Conservation (phyloP, 441 rosid genomes). For the Cnidoscolus chayamansa region DNA sequence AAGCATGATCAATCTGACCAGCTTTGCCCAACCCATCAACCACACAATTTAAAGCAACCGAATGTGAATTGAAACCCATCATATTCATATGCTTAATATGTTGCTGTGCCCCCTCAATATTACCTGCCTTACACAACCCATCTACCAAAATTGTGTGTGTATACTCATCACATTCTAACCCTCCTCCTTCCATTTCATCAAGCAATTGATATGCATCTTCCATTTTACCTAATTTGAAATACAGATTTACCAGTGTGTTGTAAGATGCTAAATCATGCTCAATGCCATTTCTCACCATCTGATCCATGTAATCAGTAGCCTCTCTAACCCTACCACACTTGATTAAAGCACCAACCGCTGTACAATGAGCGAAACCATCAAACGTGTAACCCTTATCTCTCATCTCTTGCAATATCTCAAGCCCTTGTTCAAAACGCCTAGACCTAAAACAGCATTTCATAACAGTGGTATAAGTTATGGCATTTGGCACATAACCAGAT, state of each 20-base stretch:
- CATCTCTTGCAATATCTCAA: constrained; percentile 55
- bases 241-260: constrained; percentile 62
- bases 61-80: constrained; percentile 42
- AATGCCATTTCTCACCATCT: constrained; percentile 49
- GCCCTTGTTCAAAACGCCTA: constrained; percentile 50
- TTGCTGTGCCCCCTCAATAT: constrained; percentile 43
- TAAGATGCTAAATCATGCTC: constrained; percentile 65
- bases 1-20: constrained; percentile 51
- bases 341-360: constrained; percentile 53
- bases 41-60: constrained; percentile 58
- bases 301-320: constrained; percentile 46
- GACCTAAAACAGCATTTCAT: constrained; percentile 57
- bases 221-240: constrained; percentile 56
- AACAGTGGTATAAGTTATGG: constrained; percentile 64
- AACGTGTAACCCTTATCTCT: constrained; percentile 57
- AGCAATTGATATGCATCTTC: constrained; percentile 49
- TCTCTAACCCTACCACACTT: constrained; percentile 52
- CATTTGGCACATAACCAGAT: constrained; percentile 56
- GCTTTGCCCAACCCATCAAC: constrained; percentile 65
- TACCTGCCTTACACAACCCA: constrained; percentile 57
- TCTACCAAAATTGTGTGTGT: constrained; percentile 72
- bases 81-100: constrained; percentile 50
- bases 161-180: constrained; percentile 60
- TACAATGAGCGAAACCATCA: constrained; percentile 72
- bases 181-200: constrained; percentile 50